These are phyloP conservation scores for Barnettozyma pratensis DNA, from an alignment of 805 yeast genomes.

Conservation along the genomic window DNA sequence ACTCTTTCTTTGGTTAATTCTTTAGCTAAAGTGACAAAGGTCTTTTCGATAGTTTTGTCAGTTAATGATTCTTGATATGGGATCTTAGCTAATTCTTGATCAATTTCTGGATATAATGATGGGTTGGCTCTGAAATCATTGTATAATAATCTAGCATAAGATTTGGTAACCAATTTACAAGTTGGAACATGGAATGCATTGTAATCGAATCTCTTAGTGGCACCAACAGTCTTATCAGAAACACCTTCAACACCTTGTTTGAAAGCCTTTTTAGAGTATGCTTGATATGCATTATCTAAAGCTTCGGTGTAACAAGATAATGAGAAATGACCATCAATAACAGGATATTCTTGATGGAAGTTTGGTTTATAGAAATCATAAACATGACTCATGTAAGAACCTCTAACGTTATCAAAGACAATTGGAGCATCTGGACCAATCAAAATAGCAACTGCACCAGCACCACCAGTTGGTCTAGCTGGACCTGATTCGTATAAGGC, in stretches of 20 bases:
- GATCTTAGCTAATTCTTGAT: slow-evolving; percentile 40
- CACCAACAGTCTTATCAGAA: slow-evolving; percentile 55
- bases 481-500: slow-evolving; percentile 96
- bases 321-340: slow-evolving; percentile 96
- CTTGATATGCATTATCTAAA: slow-evolving; percentile 76
- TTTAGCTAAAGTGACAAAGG: slow-evolving; percentile 72
- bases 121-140: slow-evolving; percentile 80
- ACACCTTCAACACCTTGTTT: slow-evolving; percentile 41
- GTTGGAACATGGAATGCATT: slow-evolving; percentile 98
- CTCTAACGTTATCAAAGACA: slow-evolving; percentile 84
- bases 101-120: slow-evolving; percentile 56
- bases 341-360: slow-evolving; percentile 93
- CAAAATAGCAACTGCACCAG: slow-evolving; percentile 90
- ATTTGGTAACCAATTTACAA: slow-evolving; percentile 89
- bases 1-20: slow-evolving; percentile 63
- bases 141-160: slow-evolving; percentile 87
- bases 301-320: slow-evolving; percentile 92
- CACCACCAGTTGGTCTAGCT: slow-evolving; percentile 99
- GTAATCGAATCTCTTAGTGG: slow-evolving; percentile 77
- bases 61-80: slow-evolving; percentile 74
- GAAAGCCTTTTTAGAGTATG: slow-evolving; percentile 73
- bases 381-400: slow-evolving; percentile 93
- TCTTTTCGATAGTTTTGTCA: slow-evolving; percentile 80
- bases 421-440: slow-evolving; percentile 98
- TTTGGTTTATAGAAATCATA: slow-evolving; percentile 98